Evolutionary conservation across 164 flowering plant genomes (phyloP), one percentile per base, ranked within the genome.

Genomic region (Vitis riparia): DNA sequence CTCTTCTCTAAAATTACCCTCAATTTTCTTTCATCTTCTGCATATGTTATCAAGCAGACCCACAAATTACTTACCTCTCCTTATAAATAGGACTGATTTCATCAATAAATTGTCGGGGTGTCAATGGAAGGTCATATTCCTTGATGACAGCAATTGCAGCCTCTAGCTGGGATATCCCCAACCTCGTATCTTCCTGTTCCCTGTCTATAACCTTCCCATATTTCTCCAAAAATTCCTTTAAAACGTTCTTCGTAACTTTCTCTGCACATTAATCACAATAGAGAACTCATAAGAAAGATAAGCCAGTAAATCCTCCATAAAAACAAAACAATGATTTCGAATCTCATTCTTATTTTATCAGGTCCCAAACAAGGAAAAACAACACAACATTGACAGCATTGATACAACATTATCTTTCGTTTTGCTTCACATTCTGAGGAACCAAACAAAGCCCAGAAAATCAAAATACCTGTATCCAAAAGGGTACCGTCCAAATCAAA

Each of bases 401-500:
- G 44, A 37, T 6, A 37, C 44, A 6, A 37, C 44, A 37, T 37
- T 3, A 23, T 23, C 27, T 23, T 23, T 23, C 27, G 27, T 23
- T 23, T 23, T 37, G 44, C 44, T 37, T 37, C 44, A 37, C 6
- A 37, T 37, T 37, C 44, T 37, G 44, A 37, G 44, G 44, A 37
- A 37, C 44, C 44, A 37, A 37, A 37, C 44, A 37, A 37, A 8
- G 27, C 59, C 8, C 8, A 14, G 60, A 11, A 11, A 37, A 59
- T 49, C 1, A 49, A 17, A 19, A 58, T 1, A 90, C 96, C 96
- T 73, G 96, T 80, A 69, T 85, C 79, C 70, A 91, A 67, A 73
- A 87, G 84, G 76, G 96, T 91, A 3, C 96, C 96, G 68, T 91
- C 96, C 79, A 91, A 81, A 83, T 91, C 93, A 60, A 89, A 67